These are phyloP conservation scores for Mucor velutinosus DNA, from an alignment of 371 early-diverging fungal genomes.

Conservation along the genomic window DNA sequence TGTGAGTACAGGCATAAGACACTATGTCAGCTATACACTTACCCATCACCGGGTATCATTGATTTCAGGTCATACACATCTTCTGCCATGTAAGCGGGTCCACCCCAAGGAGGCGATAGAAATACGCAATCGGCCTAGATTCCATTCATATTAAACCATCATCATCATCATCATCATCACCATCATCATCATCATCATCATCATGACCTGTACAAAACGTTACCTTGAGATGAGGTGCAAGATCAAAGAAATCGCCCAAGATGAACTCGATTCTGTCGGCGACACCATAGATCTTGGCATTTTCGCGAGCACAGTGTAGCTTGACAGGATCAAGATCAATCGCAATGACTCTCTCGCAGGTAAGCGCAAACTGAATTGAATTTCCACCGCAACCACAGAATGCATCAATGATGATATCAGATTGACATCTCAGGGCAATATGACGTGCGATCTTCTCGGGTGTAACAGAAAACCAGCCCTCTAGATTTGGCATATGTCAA, in stretches of 20 bases:
- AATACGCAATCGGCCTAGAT: conserved; percentile 86
- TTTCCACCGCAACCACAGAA: conserved; percentile 98
- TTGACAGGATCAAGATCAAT: conserved; percentile 88
- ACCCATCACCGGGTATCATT: conserved; percentile 81
- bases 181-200: background rate
- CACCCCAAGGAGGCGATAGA: conserved; percentile 96
- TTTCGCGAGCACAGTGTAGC: conserved; percentile 80
- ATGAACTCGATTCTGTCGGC: conserved; percentile 91
- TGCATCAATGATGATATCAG: conserved; percentile 84
- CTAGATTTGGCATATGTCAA: conserved; percentile 32
- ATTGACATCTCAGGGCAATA: conserved; percentile 75
- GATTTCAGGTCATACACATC: conserved; percentile 67
- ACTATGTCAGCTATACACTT: conserved; percentile 9
- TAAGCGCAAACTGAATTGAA: conserved; percentile 91
- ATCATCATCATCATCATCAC: background rate
- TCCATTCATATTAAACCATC: too few species aligned
- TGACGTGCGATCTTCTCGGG: conserved; percentile 89
- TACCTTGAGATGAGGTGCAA: conserved; percentile 64
- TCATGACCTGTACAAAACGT: background rate
- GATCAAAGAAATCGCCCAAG: conserved; percentile 77
- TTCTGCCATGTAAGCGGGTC: conserved; percentile 48
- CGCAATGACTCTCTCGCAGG: conserved; percentile 88
- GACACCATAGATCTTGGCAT: conserved; percentile 92
- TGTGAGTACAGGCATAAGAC: background rate
- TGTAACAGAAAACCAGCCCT: conserved; percentile 97